phyloP scores from a whole-genome alignment of 225 moss, liverwort and hornwort genomes.

The Bryum argenteum region DNA sequence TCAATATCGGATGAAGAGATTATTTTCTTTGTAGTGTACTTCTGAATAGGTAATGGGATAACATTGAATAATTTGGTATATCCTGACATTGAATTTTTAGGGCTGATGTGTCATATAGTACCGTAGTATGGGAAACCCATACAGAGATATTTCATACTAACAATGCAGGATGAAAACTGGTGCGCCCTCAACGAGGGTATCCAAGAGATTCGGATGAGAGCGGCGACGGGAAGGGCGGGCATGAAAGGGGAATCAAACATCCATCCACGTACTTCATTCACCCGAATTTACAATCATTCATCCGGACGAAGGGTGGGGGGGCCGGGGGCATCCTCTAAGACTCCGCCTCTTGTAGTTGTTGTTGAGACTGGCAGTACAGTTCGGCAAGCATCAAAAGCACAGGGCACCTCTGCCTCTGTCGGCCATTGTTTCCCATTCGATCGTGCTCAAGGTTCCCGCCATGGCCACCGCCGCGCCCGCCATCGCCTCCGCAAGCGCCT shows the following conservation, averaged over 20 bases:
- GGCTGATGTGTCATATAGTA: background rate
- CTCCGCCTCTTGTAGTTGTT: slow-evolving; percentile 23
- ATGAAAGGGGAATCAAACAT: slow-evolving; percentile 29
- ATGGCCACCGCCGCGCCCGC: slow-evolving; percentile 43
- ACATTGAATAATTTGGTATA: too few species aligned
- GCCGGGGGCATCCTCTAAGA: slow-evolving; percentile 2
- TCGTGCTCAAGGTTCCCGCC: slow-evolving; percentile 27
- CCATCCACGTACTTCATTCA: background rate
- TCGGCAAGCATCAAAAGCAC: background rate
- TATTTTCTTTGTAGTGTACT: too few species aligned
- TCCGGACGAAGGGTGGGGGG: background rate
- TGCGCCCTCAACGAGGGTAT: background rate
- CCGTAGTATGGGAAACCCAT: slow-evolving; percentile 3
- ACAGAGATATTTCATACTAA: background rate
- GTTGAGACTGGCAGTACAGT: slow-evolving; percentile 2
- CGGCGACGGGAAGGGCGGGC: background rate
- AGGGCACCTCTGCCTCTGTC: background rate
- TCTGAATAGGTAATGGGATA: too few species aligned
- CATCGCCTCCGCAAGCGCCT: slow-evolving; percentile 19
- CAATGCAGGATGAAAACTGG: background rate
- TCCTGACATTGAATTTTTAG: background rate
- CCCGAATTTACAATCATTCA: background rate
- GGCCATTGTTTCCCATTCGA: slow-evolving; percentile 24
- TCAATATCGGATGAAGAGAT: too few species aligned
- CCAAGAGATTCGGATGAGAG: slow-evolving; percentile 3